Conservation (phyloP, 2,329 filamentous ascomycete genomes). For the Aspergillus sp. region DNA sequence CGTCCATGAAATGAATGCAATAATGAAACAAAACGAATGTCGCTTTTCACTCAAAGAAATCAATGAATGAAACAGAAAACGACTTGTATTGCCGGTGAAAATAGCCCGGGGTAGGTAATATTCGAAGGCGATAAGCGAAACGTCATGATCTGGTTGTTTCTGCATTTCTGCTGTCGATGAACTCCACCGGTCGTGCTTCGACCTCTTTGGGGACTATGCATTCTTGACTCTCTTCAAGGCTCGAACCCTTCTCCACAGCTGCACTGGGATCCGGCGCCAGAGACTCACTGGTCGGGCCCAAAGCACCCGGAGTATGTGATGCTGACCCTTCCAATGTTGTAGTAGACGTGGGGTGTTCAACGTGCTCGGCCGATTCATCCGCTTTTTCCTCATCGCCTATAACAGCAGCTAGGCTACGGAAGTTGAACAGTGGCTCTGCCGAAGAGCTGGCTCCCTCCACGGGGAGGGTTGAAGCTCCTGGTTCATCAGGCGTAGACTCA, state of each 20-base stretch:
- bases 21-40: slow-evolving; percentile 14
- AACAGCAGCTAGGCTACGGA: slow-evolving; percentile 80
- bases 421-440: slow-evolving; percentile 85
- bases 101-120: neutral
- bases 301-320: slow-evolving; percentile 16
- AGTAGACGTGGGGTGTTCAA: slow-evolving; percentile 32
- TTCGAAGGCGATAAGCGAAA: neutral
- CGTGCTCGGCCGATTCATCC: slow-evolving; percentile 36
- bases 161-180: slow-evolving; percentile 25
- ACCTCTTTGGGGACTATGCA: slow-evolving; percentile 35
- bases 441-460: slow-evolving; percentile 52
- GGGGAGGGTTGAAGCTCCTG: slow-evolving; percentile 33
- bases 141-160: slow-evolving; percentile 28
- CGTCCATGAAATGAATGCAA: slow-evolving; percentile 2
- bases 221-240: slow-evolving; percentile 17
- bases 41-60: slow-evolving; percentile 13
- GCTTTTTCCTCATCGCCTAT: slow-evolving; percentile 66
- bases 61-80: slow-evolving; percentile 5
- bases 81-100: neutral
- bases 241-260: slow-evolving; percentile 11
- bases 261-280: slow-evolving; percentile 10
- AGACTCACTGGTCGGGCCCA: slow-evolving; percentile 16
- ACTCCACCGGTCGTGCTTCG: slow-evolving; percentile 37
- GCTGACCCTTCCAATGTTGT: slow-evolving; percentile 24
- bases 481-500: slow-evolving; percentile 56